Conservation (phyloP, 805 yeast species). For the Monosporozyma servazzii region DNA sequence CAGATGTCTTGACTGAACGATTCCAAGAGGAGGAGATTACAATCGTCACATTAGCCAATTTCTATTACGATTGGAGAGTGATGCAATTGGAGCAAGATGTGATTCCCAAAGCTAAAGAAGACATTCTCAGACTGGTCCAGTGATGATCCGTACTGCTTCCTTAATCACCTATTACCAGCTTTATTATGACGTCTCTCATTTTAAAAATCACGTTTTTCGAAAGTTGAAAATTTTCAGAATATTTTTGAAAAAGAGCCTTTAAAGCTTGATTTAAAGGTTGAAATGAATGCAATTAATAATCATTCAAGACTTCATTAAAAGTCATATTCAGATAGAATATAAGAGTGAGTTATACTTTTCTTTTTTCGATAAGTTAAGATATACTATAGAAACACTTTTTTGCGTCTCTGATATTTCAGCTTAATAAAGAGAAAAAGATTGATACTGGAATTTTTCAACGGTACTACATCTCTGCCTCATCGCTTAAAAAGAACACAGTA, state of each 20-base stretch:
- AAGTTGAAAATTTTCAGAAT: background rate
- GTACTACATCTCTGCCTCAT: background rate
- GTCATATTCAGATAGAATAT: background rate
- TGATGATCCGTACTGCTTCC: background rate
- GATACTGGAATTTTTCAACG: background rate
- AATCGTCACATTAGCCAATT: conserved; percentile 22
- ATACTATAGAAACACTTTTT: background rate
- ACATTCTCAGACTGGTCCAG: conserved; percentile 2
- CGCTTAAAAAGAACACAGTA: conserved; percentile 3
- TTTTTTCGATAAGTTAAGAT: background rate
- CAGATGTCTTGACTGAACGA: conserved; percentile 12
- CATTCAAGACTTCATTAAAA: background rate
- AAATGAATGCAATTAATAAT: background rate
- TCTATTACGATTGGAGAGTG: conserved; percentile 20
- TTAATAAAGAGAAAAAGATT: background rate
- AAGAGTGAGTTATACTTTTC: background rate
- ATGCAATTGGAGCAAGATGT: conserved; percentile 14
- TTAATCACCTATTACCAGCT: background rate
- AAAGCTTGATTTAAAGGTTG: background rate
- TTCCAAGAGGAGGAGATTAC: conserved; percentile 9
- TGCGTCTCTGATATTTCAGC: no score
- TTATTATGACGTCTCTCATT: background rate
- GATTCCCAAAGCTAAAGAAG: conserved; percentile 17
- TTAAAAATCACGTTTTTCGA: background rate
- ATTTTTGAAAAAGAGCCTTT: background rate